Evolutionary conservation across 139 green algal genomes (phyloP), one percentile per base, ranked within the genome.

Genomic region (Haematococcus lacustris): DNA sequence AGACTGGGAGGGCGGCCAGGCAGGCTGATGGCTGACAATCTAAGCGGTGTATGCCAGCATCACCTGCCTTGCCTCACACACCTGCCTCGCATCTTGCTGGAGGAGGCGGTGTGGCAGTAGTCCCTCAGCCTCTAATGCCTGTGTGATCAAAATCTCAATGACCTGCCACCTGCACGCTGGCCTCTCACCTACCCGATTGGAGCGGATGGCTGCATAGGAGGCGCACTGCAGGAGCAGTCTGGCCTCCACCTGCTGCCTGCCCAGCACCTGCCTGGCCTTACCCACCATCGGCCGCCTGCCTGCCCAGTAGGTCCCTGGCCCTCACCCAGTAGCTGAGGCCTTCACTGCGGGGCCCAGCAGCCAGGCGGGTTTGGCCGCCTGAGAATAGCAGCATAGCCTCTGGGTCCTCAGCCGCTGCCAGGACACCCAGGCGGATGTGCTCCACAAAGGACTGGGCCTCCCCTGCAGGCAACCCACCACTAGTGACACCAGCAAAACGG

Each of bases 381-480:
- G 69, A 86, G 73, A 96, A 96, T 26, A 96, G 84, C 67, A 96
- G 82, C 74, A 95, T 72, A 0, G 89, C 71, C 1, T 70, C 37
- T 1, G 82, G 81, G 74, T 96, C 90, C 28, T 61, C 43, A 2
- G 86, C 84, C 38, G 92, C 91, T 74, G 85, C 76, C 43, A 77
- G 53, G 7, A 97, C 84, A 34, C 92, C 92, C 53, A 92, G 63
- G 43, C 82, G 63, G 34, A 97, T 97, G 76, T 97, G 92, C 62
- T 95, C 75, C 57, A 97, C 38, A 39, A 97, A 97, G 3, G 76
- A 88, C 30, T 91, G 66, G 1, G 86, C 87, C 71, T 96, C 85
- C 1, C 92, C 90, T 50, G 79, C 17, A 30, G 21, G 47, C 47
- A n/a, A n/a, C n/a, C n/a, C n/a, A n/a, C n/a, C n/a, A n/a, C n/a